Evolutionary conservation across 352 stramenopile genomes (phyloP).

Genomic region (Peronosclerospora sorghi): DNA sequence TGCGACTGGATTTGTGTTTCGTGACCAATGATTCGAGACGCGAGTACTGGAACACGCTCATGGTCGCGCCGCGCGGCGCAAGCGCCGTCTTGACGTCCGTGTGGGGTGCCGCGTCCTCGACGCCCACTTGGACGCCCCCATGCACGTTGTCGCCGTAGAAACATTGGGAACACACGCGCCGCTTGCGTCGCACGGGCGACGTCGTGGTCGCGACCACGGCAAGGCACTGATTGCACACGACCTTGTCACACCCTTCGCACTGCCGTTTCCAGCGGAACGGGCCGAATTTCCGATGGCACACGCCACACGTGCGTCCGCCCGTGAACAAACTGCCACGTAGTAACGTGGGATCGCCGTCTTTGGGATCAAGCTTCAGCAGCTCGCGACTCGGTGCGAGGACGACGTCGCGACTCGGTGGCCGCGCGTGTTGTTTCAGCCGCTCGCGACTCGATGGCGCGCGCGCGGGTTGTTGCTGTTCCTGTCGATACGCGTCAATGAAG

Average conservation of each 20-base stretch:
- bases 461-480: too few relatives aligned
- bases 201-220: conserved; percentile 48
- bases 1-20: conserved; percentile 10
- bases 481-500: conserved; percentile 34
- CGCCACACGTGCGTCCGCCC: conserved; percentile 22
- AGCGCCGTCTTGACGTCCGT: too few relatives aligned
- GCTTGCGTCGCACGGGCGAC: conserved; percentile 41
- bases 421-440: too few relatives aligned
- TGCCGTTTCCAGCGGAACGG: conserved; percentile 66
- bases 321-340: conserved; percentile 10
- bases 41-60: conserved; percentile 20
- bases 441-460: too few relatives aligned
- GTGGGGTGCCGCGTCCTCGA: too few relatives aligned
- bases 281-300: conserved; percentile 55
- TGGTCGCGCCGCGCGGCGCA: neutral
- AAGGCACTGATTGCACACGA: conserved; percentile 52
- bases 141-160: conserved; percentile 34
- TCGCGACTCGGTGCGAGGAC: neutral
- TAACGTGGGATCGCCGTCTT: conserved; percentile 20
- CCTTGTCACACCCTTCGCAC: conserved; percentile 47
- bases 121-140: too few relatives aligned
- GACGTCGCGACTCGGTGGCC: neutral
- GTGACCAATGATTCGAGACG: conserved; percentile 14
- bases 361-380: conserved; percentile 11
- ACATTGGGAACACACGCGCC: conserved; percentile 55